Conservation (phyloP, 1,284 basidiomycete species). For the Psilocybe mexicana region DNA sequence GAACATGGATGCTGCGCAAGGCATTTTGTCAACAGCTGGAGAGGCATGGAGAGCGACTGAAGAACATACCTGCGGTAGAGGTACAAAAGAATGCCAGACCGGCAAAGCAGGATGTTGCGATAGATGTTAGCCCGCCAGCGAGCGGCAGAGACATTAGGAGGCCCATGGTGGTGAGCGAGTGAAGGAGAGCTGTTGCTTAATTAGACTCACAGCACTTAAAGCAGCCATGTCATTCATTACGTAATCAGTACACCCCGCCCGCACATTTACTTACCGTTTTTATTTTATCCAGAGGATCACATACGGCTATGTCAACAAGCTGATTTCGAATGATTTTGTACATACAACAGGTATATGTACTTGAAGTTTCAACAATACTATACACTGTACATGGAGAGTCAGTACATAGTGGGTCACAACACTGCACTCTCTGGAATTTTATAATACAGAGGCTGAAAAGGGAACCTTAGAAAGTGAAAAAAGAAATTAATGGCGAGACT, state of each 20-base stretch:
- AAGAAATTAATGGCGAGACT: conserved; percentile 7
- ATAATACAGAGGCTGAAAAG: conserved; percentile 65
- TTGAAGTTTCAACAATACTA: not conserved
- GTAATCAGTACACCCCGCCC: no score
- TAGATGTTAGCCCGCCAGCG: conserved; percentile 72
- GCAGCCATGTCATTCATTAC: no score
- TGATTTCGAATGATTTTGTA: no score
- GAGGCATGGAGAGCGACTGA: conserved; percentile 17
- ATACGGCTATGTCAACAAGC: no score
- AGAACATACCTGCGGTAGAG: conserved; percentile 69
- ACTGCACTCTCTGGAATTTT: conserved; percentile 53
- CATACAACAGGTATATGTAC: no score
- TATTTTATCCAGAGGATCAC: no score
- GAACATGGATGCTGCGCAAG: conserved; percentile 82
- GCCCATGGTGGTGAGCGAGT: conserved; percentile 40
- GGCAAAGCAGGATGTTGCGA: conserved; percentile 80
- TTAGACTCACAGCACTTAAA: no score
- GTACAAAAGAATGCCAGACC: conserved; percentile 83
- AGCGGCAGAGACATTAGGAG: conserved; percentile 86
- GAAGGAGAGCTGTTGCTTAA: not conserved
- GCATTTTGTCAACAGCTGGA: conserved; percentile 7
- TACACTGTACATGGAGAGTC: not conserved
- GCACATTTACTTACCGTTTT: no score
- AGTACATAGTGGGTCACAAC: conserved; percentile 30
- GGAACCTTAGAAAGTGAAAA: not conserved